Conservation (phyloP, 2,329 filamentous ascomycete species). For the Talaromyces amestolkiae region DNA sequence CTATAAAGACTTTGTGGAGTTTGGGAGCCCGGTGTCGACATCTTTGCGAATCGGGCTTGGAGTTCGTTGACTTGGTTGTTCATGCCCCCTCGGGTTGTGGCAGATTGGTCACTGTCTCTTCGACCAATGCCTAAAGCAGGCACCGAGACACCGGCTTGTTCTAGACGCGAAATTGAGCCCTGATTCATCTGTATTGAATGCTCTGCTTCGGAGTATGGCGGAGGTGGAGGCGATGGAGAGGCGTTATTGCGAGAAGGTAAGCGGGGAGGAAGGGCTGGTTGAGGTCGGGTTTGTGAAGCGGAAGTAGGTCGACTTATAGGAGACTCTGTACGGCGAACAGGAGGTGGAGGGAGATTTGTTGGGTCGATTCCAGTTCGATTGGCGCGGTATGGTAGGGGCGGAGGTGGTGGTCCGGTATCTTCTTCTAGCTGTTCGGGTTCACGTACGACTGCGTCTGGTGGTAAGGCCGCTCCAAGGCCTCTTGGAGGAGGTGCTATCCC, state of each 20-base stretch:
- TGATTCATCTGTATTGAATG: conserved; percentile 50
- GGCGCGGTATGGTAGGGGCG: conserved; percentile 64
- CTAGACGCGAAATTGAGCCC: conserved; percentile 64
- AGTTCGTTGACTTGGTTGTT: conserved; percentile 60
- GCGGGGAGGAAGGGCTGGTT: conserved; percentile 57
- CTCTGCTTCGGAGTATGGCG: conserved; percentile 47
- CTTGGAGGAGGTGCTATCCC: conserved; percentile 34
- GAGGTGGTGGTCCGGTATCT: conserved; percentile 43
- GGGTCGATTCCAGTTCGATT: conserved; percentile 72
- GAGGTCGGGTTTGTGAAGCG: conserved; percentile 49
- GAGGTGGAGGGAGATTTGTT: conserved; percentile 67
- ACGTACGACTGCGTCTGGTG: conserved; percentile 36
- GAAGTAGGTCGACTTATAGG: conserved; percentile 29
- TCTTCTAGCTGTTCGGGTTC: conserved; percentile 32
- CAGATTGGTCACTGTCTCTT: conserved; percentile 29
- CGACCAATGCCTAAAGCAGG: conserved; percentile 71
- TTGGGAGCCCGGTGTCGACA: conserved; percentile 43
- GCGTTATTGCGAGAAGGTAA: conserved; percentile 68
- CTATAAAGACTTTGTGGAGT: conserved; percentile 24
- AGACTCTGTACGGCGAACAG: conserved; percentile 49
- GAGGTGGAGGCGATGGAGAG: conserved; percentile 45
- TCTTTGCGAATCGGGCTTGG: conserved; percentile 63
- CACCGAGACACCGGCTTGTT: conserved; percentile 73
- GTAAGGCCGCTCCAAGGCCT: conserved; percentile 45
- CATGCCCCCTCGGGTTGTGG: conserved; percentile 28